Evolutionary conservation across 805 yeast genomes (phyloP).

Genomic region (Naumovozyma baii): DNA sequence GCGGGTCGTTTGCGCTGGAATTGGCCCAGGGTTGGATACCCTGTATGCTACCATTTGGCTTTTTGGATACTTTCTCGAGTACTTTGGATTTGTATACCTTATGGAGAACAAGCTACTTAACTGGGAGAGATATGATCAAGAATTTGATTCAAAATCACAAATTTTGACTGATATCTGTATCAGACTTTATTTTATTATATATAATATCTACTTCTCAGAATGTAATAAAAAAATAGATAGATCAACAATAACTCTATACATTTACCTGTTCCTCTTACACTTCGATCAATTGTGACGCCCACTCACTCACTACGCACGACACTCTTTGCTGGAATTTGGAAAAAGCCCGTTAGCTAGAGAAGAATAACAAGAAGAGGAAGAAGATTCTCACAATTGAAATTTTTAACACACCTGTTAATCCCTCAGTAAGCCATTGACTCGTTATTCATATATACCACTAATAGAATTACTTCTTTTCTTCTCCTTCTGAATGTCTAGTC

Average conservation of each 20-base stretch:
- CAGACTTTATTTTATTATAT: not conserved
- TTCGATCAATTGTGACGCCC: not conserved
- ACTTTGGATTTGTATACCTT: constrained; percentile 73
- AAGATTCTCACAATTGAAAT: too few species aligned
- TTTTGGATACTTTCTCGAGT: constrained; percentile 66
- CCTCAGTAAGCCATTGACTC: too few species aligned
- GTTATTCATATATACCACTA: too few species aligned
- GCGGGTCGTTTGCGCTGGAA: constrained; percentile 80
- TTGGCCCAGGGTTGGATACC: constrained; percentile 99
- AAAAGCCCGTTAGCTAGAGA: not conserved
- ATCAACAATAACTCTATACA: not conserved
- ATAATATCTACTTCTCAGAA: too few species aligned
- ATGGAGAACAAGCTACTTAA: constrained; percentile 56
- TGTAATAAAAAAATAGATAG: too few species aligned
- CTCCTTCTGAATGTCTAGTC: constrained; percentile 21
- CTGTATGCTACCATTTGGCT: constrained; percentile 93
- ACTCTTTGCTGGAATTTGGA: not conserved
- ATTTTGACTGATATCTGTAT: constrained; percentile 32
- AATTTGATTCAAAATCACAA: constrained; percentile 59
- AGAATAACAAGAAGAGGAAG: too few species aligned
- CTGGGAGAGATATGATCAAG: constrained; percentile 68
- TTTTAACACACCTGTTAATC: too few species aligned
- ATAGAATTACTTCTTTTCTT: too few species aligned
- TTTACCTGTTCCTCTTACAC: too few species aligned
- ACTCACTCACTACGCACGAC: not conserved